phyloP scores from a whole-genome alignment of 768 basidiomycete species.

The Mrakia blollopis region DNA sequence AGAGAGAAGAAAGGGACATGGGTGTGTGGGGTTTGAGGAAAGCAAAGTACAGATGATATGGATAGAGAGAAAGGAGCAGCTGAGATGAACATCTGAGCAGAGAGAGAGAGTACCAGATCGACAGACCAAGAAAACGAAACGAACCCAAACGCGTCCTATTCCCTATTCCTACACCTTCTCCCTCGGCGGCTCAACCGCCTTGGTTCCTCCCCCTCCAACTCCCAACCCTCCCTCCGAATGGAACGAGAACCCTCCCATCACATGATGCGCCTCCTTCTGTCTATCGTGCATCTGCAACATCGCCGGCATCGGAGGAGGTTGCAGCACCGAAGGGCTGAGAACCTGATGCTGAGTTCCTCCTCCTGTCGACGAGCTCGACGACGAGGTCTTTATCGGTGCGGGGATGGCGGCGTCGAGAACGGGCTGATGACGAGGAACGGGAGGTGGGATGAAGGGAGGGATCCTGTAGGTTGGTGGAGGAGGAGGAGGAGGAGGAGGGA shows the following conservation, averaged over 20 bases:
- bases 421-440: too few relatives aligned
- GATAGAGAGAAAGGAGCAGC: too few relatives aligned
- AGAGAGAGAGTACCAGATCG: background rate
- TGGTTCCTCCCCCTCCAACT: background rate
- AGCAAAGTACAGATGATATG: background rate
- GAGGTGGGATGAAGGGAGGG: background rate
- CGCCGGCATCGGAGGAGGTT: background rate
- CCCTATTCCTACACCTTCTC: too few relatives aligned
- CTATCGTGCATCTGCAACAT: background rate
- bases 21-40: background rate
- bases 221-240: background rate
- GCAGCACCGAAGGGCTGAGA: background rate
- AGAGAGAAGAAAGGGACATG: background rate
- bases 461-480: background rate
- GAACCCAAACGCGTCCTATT: background rate
- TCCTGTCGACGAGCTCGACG: background rate
- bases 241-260: background rate
- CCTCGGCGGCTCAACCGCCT: too few relatives aligned
- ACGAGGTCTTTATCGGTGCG: background rate
- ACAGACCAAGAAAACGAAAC: background rate
- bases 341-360: background rate
- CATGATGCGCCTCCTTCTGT: background rate
- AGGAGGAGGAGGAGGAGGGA: too few relatives aligned
- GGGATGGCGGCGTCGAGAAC: background rate
- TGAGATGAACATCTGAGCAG: too few relatives aligned